A percentile compares a stretch with the other conserved stretches of the same genome.
phyloP scores from a whole-genome alignment of 2,329 filamentous ascomycete species.

The Fusarium xylarioides region DNA sequence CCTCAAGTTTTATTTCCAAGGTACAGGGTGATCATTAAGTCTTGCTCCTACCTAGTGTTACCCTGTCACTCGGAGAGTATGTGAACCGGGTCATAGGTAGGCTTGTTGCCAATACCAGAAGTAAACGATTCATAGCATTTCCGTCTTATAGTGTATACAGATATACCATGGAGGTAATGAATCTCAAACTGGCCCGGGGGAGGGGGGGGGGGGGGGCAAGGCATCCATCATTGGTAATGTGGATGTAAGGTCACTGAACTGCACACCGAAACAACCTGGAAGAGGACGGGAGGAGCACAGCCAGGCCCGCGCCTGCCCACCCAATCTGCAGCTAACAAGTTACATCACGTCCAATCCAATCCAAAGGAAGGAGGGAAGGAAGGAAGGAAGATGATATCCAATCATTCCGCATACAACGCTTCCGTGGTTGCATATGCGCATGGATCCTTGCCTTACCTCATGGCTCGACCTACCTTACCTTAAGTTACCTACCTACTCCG shows the following conservation, averaged over 20 bases:
- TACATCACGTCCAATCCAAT: conserved; percentile 16
- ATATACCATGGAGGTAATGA: neutral
- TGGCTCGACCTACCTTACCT: neutral
- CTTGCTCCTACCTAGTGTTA: neutral
- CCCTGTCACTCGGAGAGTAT: neutral
- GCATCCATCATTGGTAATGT: neutral
- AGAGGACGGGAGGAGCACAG: conserved; percentile 5
- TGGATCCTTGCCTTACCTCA: neutral
- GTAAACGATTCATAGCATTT: neutral
- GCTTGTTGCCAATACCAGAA: neutral
- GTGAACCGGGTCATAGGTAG: neutral
- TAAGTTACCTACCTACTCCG: neutral
- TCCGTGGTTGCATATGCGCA: conserved; percentile 1
- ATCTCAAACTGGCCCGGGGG: neutral
- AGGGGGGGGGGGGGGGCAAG: neutral
- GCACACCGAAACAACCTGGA: neutral
- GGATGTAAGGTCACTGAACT: neutral
- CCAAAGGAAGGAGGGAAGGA: neutral
- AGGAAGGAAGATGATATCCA: neutral
- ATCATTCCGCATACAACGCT: conserved; percentile 15
- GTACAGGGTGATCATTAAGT: neutral
- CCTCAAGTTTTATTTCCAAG: neutral
- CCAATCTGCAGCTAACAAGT: conserved; percentile 30
- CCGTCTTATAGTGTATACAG: neutral
- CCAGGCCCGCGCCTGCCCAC: conserved; percentile 29